phyloP scores from a whole-genome alignment of 78 protist genomes.

The Mantamonas sphyraenae region DNA sequence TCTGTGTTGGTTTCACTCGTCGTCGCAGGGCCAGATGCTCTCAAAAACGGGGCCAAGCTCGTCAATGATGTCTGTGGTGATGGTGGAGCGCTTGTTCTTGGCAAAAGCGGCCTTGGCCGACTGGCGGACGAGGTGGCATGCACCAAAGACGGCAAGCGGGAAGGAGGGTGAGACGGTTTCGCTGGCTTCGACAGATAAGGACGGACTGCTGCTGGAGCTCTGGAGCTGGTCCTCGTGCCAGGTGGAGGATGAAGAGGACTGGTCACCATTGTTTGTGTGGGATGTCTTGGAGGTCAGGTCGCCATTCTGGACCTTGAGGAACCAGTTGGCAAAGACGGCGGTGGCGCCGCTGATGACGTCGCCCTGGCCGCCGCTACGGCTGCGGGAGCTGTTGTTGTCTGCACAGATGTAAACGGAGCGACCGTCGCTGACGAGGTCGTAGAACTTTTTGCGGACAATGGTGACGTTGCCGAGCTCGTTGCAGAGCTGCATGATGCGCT shows the following conservation, averaged over 20 bases:
- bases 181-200: no score
- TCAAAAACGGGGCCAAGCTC: constrained; percentile 11
- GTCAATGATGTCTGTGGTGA: constrained; percentile 25
- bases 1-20: no score
- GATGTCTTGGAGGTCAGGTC: no score
- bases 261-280: no score
- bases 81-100: constrained; percentile 19
- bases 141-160: constrained; percentile 25
- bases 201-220: background rate
- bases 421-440: constrained; percentile 58
- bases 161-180: background rate
- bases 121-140: constrained; percentile 8
- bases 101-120: constrained; percentile 19
- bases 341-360: constrained; percentile 37
- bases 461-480: constrained; percentile 43
- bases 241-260: background rate
- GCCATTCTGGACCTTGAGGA: no score
- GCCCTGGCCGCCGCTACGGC: constrained; percentile 48
- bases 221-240: background rate
- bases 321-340: constrained; percentile 7
- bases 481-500: no score
- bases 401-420: no score
- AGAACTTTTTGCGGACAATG: constrained; percentile 54
- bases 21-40: no score
- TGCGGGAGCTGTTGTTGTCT: no score